Evolutionary conservation across 1,284 basidiomycete species (phyloP).

Genomic region (Spongispora temasekensis): DNA sequence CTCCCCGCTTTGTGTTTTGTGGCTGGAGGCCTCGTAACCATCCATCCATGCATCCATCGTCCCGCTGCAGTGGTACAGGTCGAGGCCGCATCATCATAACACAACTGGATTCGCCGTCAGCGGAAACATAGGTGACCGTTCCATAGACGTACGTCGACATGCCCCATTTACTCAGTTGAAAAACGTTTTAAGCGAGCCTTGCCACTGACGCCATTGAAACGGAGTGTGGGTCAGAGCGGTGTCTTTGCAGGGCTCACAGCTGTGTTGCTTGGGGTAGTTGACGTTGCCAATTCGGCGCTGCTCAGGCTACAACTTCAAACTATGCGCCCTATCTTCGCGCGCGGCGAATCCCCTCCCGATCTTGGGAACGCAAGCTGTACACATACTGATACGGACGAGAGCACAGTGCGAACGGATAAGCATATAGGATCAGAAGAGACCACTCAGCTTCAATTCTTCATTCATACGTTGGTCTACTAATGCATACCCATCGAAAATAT

Average conservation of each 20-base stretch:
- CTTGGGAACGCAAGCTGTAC: constrained; percentile 2
- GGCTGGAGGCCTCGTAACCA: constrained; percentile 30
- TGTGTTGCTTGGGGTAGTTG: constrained; percentile 14
- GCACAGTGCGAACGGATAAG: constrained; percentile 11
- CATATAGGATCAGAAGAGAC: constrained; percentile 16
- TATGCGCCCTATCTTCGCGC: constrained; percentile 11
- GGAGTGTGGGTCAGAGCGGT: constrained; percentile 20
- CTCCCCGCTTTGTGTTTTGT: constrained; percentile 37
- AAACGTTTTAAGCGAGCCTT: constrained; percentile 23
- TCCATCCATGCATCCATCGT: no score
- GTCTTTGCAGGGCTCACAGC: constrained; percentile 17
- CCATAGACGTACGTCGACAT: constrained; percentile 12
- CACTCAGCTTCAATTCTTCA: background rate
- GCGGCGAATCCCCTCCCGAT: no score
- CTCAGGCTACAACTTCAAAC: no score
- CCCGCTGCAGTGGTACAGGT: no score
- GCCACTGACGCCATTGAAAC: constrained; percentile 3
- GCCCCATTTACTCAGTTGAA: constrained; percentile 13
- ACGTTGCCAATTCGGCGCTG: constrained; percentile 12
- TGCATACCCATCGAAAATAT: constrained; percentile 6
- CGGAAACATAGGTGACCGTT: constrained; percentile 14
- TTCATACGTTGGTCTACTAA: constrained; percentile 1
- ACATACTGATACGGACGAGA: constrained; percentile 1
- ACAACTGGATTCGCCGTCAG: constrained; percentile 36
- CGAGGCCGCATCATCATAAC: no score